These are phyloP conservation scores for Eimeria necatrix DNA, from an alignment of 169 alveolate genomes.

Conservation along the genomic window DNA sequence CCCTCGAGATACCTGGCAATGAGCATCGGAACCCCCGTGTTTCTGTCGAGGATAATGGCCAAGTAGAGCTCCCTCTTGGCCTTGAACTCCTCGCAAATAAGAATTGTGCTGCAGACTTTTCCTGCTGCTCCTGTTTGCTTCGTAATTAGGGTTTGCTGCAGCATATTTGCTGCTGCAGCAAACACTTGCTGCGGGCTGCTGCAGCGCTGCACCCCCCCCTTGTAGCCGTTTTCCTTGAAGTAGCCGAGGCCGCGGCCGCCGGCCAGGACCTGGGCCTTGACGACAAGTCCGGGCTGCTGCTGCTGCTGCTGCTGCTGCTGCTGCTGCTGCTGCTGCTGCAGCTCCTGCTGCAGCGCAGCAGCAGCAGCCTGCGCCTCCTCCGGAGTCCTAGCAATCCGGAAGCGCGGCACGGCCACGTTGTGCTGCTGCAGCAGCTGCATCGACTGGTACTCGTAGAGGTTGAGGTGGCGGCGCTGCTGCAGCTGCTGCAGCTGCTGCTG, in stretches of 20 bases:
- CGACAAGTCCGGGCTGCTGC: slow-evolving; percentile 28
- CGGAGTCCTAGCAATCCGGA: slow-evolving; percentile 56
- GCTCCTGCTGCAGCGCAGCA: not conserved
- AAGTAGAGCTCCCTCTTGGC: slow-evolving; percentile 94
- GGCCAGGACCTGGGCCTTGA: slow-evolving; percentile 85
- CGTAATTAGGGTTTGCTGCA: slow-evolving; percentile 79
- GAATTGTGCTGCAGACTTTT: slow-evolving; percentile 81
- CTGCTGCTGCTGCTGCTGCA: not conserved
- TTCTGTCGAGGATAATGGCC: slow-evolving; percentile 95
- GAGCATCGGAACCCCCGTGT: slow-evolving; percentile 91
- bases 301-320: slow-evolving; percentile 9
- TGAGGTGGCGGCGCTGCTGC: slow-evolving; percentile 82
- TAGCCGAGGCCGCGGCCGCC: slow-evolving; percentile 86
- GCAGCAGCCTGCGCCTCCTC: slow-evolving; percentile 75
- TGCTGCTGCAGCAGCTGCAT: not conserved
- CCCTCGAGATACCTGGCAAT: slow-evolving; percentile 78
- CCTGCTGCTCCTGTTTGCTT: slow-evolving; percentile 87
- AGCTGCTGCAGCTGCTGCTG: not conserved
- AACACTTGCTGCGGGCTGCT: slow-evolving; percentile 42
- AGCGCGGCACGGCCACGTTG: not conserved
- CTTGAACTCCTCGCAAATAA: slow-evolving; percentile 72
- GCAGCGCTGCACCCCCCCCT: slow-evolving; percentile 87
- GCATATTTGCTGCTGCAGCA: slow-evolving; percentile 73
- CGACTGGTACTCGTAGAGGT: slow-evolving; percentile 86
- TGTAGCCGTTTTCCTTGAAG: slow-evolving; percentile 84